These are phyloP conservation scores for Priceomyces melissophilus DNA, from an alignment of 805 yeast species.

Conservation along the genomic window DNA sequence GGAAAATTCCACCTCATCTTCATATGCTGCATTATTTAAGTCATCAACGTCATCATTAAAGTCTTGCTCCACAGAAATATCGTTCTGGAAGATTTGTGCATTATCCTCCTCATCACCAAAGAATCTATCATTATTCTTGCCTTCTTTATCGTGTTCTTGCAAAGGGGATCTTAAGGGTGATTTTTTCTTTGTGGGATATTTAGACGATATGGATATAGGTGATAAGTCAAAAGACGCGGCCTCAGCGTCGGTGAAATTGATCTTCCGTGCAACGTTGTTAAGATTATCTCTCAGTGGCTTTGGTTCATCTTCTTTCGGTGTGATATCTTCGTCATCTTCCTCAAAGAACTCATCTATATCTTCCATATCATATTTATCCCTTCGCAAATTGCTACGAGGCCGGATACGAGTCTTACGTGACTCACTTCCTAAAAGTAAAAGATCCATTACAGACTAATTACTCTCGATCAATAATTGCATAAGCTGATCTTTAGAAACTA, in stretches of 20 bases:
- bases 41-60: constrained; percentile 13
- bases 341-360: constrained; percentile 66
- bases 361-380: constrained; percentile 63
- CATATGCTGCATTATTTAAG: constrained; percentile 6
- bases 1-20: constrained; percentile 8
- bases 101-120: constrained; percentile 10
- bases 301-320: constrained; percentile 4
- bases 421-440: constrained; percentile 49
- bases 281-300: constrained; percentile 13
- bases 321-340: constrained; percentile 35
- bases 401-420: constrained; percentile 66
- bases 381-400: constrained; percentile 43
- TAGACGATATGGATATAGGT: constrained; percentile 22
- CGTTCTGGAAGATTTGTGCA: constrained; percentile 21
- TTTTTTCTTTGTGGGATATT: constrained; percentile 16
- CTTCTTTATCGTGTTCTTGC: constrained; percentile 15
- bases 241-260: constrained; percentile 34
- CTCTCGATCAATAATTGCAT: not conserved
- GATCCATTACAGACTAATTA: constrained; percentile 25
- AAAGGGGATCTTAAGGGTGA: constrained; percentile 31
- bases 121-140: not conserved
- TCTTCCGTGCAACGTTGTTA: constrained; percentile 29
- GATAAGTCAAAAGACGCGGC: constrained; percentile 28
- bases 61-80: constrained; percentile 6
- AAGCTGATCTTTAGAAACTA: not conserved